A percentile compares a stretch with the other conserved stretches of the same genome.
Evolutionary conservation across 1,284 basidiomycete genomes (phyloP).

Genomic region (Pseudozyma thailandica): DNA sequence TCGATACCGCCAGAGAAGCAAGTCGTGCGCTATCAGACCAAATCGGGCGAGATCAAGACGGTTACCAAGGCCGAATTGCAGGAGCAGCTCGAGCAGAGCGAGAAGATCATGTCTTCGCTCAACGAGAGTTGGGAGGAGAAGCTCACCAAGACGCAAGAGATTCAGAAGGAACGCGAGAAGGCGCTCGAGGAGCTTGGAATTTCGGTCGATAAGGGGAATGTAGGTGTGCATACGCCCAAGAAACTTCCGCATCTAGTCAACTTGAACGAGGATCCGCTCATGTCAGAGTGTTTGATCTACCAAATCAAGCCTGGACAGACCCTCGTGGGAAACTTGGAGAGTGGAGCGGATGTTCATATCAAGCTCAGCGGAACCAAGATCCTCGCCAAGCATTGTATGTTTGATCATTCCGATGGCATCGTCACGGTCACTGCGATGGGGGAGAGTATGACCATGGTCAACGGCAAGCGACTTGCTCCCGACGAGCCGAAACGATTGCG

Average conservation of each 20-base stretch:
- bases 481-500: conserved; percentile 71
- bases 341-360: conserved; percentile 72
- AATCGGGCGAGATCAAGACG: conserved; percentile 91
- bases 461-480: conserved; percentile 75
- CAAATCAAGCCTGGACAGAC: conserved; percentile 90
- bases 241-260: conserved; percentile 70
- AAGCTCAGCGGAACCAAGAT: conserved; percentile 92
- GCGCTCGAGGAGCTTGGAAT: conserved; percentile 97
- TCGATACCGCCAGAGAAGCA: conserved; percentile 91
- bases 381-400: conserved; percentile 87
- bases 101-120: conserved; percentile 94
- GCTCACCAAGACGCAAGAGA: conserved; percentile 87
- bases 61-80: conserved; percentile 96
- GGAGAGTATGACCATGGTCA: conserved; percentile 84
- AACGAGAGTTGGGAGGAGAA: conserved; percentile 99
- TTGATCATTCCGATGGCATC: conserved; percentile 85
- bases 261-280: conserved; percentile 69
- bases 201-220: conserved; percentile 92
- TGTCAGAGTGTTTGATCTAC: conserved; percentile 73
- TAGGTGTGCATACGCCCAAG: conserved; percentile 98
- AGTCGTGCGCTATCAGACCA: conserved; percentile 92
- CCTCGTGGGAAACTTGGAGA: conserved; percentile 70
- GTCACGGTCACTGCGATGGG: conserved; percentile 83
- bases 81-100: conserved; percentile 93
- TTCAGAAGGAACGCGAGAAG: conserved; percentile 95